These are phyloP conservation scores for Yarrowia alimentaria DNA, from an alignment of 805 yeast species.

Conservation along the genomic window DNA sequence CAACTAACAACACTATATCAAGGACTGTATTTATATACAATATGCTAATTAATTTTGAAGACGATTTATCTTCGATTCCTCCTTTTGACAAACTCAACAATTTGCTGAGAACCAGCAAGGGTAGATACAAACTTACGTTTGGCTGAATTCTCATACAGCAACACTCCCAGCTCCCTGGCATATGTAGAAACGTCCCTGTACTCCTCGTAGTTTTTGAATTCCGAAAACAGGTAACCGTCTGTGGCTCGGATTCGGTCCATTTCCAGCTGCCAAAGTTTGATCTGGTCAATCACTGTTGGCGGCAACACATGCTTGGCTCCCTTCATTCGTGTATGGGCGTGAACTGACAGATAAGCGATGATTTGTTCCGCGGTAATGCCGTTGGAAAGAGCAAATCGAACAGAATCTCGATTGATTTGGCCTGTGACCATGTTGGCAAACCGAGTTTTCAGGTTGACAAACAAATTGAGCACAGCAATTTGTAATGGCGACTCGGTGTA, in stretches of 20 bases:
- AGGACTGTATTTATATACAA: too few relatives aligned
- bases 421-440: constrained; percentile 94
- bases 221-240: constrained; percentile 84
- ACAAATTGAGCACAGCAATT: constrained; percentile 84
- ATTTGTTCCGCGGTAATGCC: constrained; percentile 97
- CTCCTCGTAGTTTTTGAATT: constrained; percentile 74
- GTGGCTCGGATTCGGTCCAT: constrained; percentile 84
- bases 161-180: constrained; percentile 87
- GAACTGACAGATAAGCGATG: constrained; percentile 80
- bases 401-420: constrained; percentile 86
- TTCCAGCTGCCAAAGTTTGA: constrained; percentile 93
- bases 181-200: constrained; percentile 68
- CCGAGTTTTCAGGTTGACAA: constrained; percentile 80
- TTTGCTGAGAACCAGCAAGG: constrained; percentile 79
- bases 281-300: constrained; percentile 96
- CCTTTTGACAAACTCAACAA: constrained; percentile 78
- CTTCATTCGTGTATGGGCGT: constrained; percentile 91
- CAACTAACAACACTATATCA: too few relatives aligned
- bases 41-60: too few relatives aligned
- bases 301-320: constrained; percentile 66
- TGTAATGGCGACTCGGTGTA: constrained; percentile 93
- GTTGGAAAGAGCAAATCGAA: constrained; percentile 73
- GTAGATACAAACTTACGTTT: constrained; percentile 80
- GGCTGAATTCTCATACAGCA: constrained; percentile 77
- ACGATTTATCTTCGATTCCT: background rate